A percentile compares a stretch with the other conserved stretches of the same genome.
These are phyloP conservation scores for Ceratocystis cacaofunesta DNA, from an alignment of 2,329 filamentous ascomycete genomes.

Conservation along the genomic window DNA sequence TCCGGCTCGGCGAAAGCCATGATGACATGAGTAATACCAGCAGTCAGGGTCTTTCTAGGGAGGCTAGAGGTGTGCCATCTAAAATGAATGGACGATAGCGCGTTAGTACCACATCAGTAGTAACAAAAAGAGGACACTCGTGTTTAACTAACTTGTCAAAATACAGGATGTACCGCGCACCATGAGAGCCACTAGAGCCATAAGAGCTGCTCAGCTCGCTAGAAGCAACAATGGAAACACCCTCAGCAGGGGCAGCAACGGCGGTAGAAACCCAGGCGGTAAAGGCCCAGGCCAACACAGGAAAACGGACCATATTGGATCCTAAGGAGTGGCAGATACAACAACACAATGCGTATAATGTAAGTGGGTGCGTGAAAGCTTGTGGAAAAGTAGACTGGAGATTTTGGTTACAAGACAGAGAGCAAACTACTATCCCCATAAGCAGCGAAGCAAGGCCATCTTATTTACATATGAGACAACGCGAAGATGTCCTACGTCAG, in stretches of 20 bases:
- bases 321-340: neutral
- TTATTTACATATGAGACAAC: neutral
- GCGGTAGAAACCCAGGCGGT: neutral
- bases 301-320: neutral
- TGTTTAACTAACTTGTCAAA: neutral
- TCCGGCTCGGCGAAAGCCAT: too few relatives aligned
- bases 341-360: neutral
- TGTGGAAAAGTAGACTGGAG: too few relatives aligned
- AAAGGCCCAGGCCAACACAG: neutral
- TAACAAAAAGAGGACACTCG: constrained; percentile 24
- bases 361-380: neutral
- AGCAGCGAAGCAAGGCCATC: neutral
- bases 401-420: neutral
- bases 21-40: too few relatives aligned
- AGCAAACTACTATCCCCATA: neutral
- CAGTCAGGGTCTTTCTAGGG: too few relatives aligned
- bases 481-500: too few relatives aligned
- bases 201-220: too few relatives aligned
- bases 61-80: too few relatives aligned
- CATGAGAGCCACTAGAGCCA: neutral
- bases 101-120: too few relatives aligned
- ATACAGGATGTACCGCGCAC: neutral
- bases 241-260: neutral
- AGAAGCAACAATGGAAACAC: neutral
- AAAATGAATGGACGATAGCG: too few relatives aligned